Evolutionary conservation across 129 eudicot species (phyloP).

Genomic region (Pulicaria dysenterica): DNA sequence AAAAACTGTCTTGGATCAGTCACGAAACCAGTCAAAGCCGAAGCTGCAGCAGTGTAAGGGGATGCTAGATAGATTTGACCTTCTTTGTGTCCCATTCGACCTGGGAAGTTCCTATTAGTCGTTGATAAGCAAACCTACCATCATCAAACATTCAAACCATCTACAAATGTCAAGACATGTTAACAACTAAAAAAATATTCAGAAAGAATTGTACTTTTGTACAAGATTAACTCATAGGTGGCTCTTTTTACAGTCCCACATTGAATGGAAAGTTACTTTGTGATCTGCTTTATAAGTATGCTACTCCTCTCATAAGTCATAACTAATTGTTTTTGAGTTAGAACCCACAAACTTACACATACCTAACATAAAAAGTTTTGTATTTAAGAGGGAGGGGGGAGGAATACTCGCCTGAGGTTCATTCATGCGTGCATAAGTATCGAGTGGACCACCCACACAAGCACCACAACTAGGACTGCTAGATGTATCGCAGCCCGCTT

Average conservation of each 20-base stretch:
- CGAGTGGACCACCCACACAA: slow-evolving; percentile 82
- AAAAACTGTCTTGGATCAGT: slow-evolving; percentile 79
- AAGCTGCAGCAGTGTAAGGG: slow-evolving; percentile 87
- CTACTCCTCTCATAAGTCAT: too few relatives aligned
- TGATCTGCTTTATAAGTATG: too few relatives aligned
- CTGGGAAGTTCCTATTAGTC: slow-evolving; percentile 80
- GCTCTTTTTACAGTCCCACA: too few relatives aligned
- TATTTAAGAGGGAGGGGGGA: not conserved
- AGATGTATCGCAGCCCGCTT: slow-evolving; percentile 69
- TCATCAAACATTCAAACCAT: not conserved
- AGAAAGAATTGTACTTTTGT: not conserved
- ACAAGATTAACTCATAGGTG: too few relatives aligned
- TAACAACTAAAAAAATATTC: too few relatives aligned
- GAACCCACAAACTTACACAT: not conserved
- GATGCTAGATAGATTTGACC: slow-evolving; percentile 85
- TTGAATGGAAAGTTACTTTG: too few relatives aligned
- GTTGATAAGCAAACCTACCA: slow-evolving; percentile 83
- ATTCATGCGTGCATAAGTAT: slow-evolving; percentile 83
- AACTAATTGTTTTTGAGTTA: too few relatives aligned
- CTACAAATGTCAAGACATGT: too few relatives aligned
- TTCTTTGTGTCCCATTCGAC: slow-evolving; percentile 85
- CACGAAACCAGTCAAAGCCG: slow-evolving; percentile 76
- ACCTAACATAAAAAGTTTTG: not conserved
- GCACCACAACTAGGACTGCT: slow-evolving; percentile 87
- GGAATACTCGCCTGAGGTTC: slow-evolving; percentile 66